phyloP scores from a whole-genome alignment of 768 basidiomycete genomes.

The Panaeolus papilionaceus region DNA sequence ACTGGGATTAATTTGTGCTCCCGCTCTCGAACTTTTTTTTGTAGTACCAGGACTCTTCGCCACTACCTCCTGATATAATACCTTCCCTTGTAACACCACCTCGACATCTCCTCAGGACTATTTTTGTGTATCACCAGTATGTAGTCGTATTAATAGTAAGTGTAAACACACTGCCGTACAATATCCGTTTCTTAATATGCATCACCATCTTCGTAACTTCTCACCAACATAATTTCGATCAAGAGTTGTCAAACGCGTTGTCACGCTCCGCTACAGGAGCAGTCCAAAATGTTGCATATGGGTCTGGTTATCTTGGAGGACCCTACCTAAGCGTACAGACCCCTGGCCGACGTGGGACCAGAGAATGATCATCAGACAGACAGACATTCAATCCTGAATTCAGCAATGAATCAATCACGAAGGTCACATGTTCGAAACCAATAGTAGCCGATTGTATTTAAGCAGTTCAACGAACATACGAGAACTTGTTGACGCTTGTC shows the following conservation, averaged over 20 bases:
- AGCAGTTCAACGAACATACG: constrained; percentile 9
- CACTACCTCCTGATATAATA: not conserved
- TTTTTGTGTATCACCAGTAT: constrained; percentile 11
- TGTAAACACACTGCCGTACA: not conserved
- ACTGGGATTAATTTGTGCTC: not conserved
- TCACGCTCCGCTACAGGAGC: not conserved
- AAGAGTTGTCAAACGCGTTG: not conserved
- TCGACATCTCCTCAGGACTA: constrained; percentile 7
- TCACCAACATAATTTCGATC: constrained; percentile 11
- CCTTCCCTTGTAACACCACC: constrained; percentile 7
- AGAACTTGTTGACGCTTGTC: constrained; percentile 8
- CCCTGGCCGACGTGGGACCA: not conserved
- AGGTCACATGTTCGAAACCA: constrained; percentile 5
- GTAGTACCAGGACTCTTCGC: constrained; percentile 3
- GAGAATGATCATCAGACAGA: constrained; percentile 2
- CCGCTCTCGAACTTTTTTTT: not conserved
- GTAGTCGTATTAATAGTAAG: constrained; percentile 7
- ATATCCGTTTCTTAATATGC: constrained; percentile 5
- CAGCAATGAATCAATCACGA: constrained; percentile 15
- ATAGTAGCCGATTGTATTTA: constrained; percentile 26
- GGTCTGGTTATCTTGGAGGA: constrained; percentile 10
- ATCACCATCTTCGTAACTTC: not conserved
- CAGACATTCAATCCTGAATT: not conserved
- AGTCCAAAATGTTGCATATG: not conserved
- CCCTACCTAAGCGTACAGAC: not conserved